These are phyloP conservation scores for Fusarium tanahbumbuense DNA, from an alignment of 2,329 filamentous ascomycete species.

Conservation along the genomic window DNA sequence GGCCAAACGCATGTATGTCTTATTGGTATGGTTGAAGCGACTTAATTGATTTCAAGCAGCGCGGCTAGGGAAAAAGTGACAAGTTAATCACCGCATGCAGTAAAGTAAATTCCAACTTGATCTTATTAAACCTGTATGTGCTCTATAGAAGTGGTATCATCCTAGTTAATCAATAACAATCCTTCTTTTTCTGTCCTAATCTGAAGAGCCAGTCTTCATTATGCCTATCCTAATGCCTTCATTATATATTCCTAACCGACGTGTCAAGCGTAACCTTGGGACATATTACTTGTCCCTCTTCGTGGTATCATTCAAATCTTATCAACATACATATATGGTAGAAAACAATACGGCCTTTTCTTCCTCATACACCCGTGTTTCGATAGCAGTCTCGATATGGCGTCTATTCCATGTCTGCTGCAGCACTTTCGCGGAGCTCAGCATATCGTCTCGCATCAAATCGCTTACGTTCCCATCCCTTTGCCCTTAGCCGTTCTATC, in stretches of 20 bases:
- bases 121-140: conserved; percentile 1
- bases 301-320: conserved; percentile 36
- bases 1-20: conserved; percentile 5
- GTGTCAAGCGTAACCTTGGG: conserved; percentile 8
- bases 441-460: conserved; percentile 67
- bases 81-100: conserved; percentile 3
- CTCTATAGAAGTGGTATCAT: conserved; percentile 33
- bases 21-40: conserved; percentile 24
- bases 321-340: conserved; percentile 21
- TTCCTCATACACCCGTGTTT: conserved; percentile 1
- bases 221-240: not conserved
- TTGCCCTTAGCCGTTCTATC: conserved; percentile 66
- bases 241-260: conserved; percentile 2
- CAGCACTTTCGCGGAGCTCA: conserved; percentile 61
- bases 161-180: not conserved
- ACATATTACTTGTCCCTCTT: conserved; percentile 11
- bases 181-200: not conserved
- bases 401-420: conserved; percentile 59
- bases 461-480: conserved; percentile 66
- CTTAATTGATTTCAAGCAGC: conserved; percentile 21
- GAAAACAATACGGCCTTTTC: conserved; percentile 11
- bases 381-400: not conserved
- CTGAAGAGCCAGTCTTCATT: conserved; percentile 34
- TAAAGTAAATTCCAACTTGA: conserved; percentile 10
- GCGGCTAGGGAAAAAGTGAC: conserved; percentile 3